Conservation (phyloP, 2,329 filamentous ascomycete species). For the Trichoderma sp. region DNA sequence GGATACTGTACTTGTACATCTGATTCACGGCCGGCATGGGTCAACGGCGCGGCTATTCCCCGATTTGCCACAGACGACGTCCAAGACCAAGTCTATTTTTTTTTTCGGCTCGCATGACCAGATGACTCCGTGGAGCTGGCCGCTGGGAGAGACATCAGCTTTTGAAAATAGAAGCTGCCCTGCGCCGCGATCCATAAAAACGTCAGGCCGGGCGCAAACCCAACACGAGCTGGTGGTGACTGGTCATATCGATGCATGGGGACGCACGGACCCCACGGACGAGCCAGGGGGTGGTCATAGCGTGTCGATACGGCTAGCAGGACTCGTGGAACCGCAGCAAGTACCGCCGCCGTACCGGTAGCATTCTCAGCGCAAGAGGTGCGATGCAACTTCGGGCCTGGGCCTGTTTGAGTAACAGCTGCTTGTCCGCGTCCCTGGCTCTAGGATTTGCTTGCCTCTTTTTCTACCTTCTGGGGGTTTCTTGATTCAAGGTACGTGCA, state of each 20-base stretch:
- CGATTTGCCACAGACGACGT: slow-evolving; percentile 10
- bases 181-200: slow-evolving; percentile 19
- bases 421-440: neutral
- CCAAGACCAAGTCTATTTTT: slow-evolving; percentile 1
- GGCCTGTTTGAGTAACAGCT: neutral
- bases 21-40: slow-evolving; percentile 15
- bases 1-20: neutral
- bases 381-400: slow-evolving; percentile 11
- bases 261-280: slow-evolving; percentile 13
- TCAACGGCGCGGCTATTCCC: neutral
- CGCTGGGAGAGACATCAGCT: slow-evolving; percentile 11
- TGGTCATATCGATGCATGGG: slow-evolving; percentile 23
- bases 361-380: neutral
- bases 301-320: neutral
- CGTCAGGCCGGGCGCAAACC: slow-evolving; percentile 19
- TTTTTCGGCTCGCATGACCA: slow-evolving; percentile 21
- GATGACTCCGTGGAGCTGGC: slow-evolving; percentile 14
- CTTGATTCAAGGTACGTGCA: too few species aligned
- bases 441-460: neutral
- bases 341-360: neutral
- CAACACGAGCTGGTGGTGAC: slow-evolving; percentile 25
- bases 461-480: neutral
- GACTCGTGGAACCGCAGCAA: neutral
- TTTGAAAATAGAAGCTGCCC: slow-evolving; percentile 17
- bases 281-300: slow-evolving; percentile 23